Percentiles rank a stretch among this genome's conserved stretches.
phyloP scores from a whole-genome alignment of 495 filamentous ascomycete species.

The Acidiella bohemica region DNA sequence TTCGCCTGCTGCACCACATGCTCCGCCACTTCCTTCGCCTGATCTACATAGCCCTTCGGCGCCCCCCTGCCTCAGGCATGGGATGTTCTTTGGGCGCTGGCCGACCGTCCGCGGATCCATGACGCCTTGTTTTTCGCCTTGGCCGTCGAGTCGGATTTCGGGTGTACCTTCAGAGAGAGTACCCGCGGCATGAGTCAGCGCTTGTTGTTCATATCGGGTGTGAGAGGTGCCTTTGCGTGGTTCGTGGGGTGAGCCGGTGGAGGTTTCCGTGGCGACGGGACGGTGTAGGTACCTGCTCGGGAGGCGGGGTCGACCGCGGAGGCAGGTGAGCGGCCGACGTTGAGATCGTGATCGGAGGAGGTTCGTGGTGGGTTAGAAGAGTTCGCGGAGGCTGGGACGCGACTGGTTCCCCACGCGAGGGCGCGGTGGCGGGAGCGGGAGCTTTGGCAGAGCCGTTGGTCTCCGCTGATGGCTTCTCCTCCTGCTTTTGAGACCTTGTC shows the following conservation, averaged over 20 bases:
- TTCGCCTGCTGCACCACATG: conserved; percentile 18
- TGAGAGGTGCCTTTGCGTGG: conserved; percentile 24
- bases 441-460: too few relatives aligned
- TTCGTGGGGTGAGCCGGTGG: conserved; percentile 1
- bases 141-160: conserved; percentile 20
- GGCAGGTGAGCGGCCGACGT: neutral
- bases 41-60: conserved; percentile 16
- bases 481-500: too few relatives aligned
- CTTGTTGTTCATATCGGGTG: conserved; percentile 24
- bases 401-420: too few relatives aligned
- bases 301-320: neutral
- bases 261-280: conserved; percentile 4
- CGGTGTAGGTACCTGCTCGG: conserved; percentile 6
- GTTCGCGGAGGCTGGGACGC: too few relatives aligned
- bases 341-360: too few relatives aligned
- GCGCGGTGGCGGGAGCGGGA: too few relatives aligned
- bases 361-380: too few relatives aligned
- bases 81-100: conserved; percentile 30
- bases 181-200: conserved; percentile 28
- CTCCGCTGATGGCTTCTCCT: too few relatives aligned
- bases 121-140: conserved; percentile 26
- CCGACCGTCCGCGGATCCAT: conserved; percentile 31
- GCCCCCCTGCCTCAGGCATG: conserved; percentile 1
- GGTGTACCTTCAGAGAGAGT: conserved; percentile 27
- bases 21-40: conserved; percentile 22